Evolutionary conservation across 805 yeast genomes (phyloP).

Genomic region (Pichia kluyveri): DNA sequence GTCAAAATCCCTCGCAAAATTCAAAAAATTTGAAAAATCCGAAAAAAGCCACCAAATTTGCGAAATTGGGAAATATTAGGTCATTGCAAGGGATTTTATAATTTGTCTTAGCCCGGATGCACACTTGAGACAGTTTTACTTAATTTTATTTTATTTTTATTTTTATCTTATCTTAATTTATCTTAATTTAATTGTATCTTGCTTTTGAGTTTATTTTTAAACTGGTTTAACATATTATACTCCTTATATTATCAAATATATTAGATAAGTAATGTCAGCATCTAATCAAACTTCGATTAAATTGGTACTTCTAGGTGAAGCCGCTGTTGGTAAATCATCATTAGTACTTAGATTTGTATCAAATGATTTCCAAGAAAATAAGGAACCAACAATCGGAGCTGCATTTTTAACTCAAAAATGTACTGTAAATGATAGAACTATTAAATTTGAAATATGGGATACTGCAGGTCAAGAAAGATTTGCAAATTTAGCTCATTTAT

Average conservation of each 20-base stretch:
- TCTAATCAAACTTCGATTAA: slow-evolving; percentile 60
- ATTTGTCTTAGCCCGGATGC: too few relatives aligned
- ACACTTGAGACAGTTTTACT: too few relatives aligned
- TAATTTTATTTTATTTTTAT: too few relatives aligned
- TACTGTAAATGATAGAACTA: slow-evolving; percentile 73
- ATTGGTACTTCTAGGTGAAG: slow-evolving; percentile 89
- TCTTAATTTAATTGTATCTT: background rate
- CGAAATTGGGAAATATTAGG: too few relatives aligned
- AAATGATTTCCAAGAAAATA: slow-evolving; percentile 93
- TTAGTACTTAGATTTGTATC: slow-evolving; percentile 86
- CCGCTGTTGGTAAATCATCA: slow-evolving; percentile 96
- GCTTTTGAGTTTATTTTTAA: background rate
- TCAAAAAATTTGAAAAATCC: too few relatives aligned
- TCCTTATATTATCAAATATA: too few relatives aligned
- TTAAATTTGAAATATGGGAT: slow-evolving; percentile 93
- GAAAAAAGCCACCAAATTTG: too few relatives aligned
- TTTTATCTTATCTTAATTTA: too few relatives aligned
- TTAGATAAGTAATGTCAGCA: slow-evolving; percentile 13
- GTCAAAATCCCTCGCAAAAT: too few relatives aligned
- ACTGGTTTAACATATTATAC: too few relatives aligned
- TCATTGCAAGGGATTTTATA: too few relatives aligned
- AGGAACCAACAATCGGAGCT: slow-evolving; percentile 97
- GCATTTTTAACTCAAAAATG: slow-evolving; percentile 94
- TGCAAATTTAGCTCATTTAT: slow-evolving; percentile 94
- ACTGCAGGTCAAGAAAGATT: slow-evolving; percentile 98